Percentiles rank a stretch among this genome's conserved stretches.
These are phyloP conservation scores for Coccomyxa subellipsoidea DNA, from an alignment of 163 green algal species.

Conservation along the genomic window DNA sequence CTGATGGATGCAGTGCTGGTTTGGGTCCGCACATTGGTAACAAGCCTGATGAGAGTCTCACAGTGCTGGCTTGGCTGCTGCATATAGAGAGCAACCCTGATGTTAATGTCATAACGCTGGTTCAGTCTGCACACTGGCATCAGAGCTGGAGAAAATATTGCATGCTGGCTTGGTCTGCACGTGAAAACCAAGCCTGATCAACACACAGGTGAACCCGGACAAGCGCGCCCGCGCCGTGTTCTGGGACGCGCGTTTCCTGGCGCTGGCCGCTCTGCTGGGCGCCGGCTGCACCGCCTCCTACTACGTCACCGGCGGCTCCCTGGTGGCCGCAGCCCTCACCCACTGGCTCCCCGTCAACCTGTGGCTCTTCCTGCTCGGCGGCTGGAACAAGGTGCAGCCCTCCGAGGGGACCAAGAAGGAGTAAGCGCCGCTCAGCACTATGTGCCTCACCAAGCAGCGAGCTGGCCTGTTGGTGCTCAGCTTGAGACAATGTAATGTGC, in stretches of 20 bases:
- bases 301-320: constrained; percentile 14
- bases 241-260: constrained; percentile 11
- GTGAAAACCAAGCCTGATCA: neutral
- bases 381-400: constrained; percentile 9
- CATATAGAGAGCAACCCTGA: too few species aligned
- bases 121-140: too few species aligned
- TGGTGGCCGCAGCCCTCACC: constrained; percentile 11
- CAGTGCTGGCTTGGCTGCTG: too few species aligned
- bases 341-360: constrained; percentile 12
- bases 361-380: constrained; percentile 14
- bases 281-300: constrained; percentile 8
- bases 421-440: neutral
- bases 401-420: neutral
- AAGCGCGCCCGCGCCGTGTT: constrained; percentile 2
- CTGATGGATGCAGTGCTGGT: too few species aligned
- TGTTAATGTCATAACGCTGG: too few species aligned
- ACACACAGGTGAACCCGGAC: constrained; percentile 1
- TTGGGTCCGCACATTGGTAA: too few species aligned
- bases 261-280: constrained; percentile 5
- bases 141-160: too few species aligned
- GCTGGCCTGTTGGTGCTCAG: neutral
- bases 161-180: neutral
- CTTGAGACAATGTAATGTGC: too few species aligned
- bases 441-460: too few species aligned
- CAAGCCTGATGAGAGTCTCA: too few species aligned